A percentile compares a stretch with the other conserved stretches of the same genome.
Evolutionary conservation across 2,329 filamentous ascomycete genomes (phyloP).

Genomic region (Periconia sp.): DNA sequence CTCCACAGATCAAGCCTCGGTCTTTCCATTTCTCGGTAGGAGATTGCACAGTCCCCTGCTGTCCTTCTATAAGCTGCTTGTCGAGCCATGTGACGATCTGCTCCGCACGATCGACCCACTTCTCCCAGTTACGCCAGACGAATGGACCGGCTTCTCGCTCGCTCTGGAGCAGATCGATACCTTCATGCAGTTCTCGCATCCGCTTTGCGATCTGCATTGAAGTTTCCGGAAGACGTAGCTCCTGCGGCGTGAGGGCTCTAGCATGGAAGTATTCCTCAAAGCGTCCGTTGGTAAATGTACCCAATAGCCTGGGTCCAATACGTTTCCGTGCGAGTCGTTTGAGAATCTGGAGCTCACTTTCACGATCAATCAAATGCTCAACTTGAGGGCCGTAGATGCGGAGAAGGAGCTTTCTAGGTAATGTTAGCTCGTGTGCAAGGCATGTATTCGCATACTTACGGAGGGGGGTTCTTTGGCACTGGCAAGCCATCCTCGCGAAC

Average conservation of each 20-base stretch:
- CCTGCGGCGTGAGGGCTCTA: constrained; percentile 74
- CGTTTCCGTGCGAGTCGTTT: constrained; percentile 86
- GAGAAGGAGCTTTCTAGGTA: constrained; percentile 75
- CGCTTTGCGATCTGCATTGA: constrained; percentile 95
- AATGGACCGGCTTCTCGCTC: constrained; percentile 81
- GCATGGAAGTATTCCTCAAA: constrained; percentile 96
- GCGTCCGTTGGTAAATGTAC: constrained; percentile 91
- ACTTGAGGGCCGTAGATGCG: constrained; percentile 95
- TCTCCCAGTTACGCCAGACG: constrained; percentile 94
- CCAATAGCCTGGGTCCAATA: constrained; percentile 88
- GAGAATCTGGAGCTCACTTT: constrained; percentile 86
- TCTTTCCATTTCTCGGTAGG: constrained; percentile 66
- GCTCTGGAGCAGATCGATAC: constrained; percentile 80
- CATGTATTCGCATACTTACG: constrained; percentile 50
- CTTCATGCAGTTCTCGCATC: constrained; percentile 94
- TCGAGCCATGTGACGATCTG: constrained; percentile 66
- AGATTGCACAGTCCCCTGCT: constrained; percentile 40
- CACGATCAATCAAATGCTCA: constrained; percentile 92
- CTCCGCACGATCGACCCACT: constrained; percentile 76
- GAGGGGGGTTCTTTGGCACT: constrained; percentile 56
- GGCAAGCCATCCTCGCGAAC: constrained; percentile 46
- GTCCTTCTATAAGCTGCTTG: constrained; percentile 59
- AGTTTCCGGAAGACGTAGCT: constrained; percentile 80
- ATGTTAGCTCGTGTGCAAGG: constrained; percentile 15
- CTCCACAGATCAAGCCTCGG: constrained; percentile 79